A percentile compares a stretch with the other conserved stretches of the same genome.
phyloP scores from a whole-genome alignment of 2,329 filamentous ascomycete genomes.

The Apiospora koreana region DNA sequence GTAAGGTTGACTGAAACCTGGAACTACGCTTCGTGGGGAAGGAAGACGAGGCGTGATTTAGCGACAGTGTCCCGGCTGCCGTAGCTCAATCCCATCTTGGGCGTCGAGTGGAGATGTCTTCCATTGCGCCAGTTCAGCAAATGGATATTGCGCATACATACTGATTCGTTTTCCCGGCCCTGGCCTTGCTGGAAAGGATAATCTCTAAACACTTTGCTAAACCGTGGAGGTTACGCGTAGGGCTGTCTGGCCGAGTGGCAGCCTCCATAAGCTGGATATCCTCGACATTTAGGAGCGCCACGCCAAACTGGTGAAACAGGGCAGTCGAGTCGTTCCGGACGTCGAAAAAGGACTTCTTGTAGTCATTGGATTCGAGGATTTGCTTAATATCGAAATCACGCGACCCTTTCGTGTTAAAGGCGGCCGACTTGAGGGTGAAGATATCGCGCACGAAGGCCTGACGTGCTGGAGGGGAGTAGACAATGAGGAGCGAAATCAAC shows the following conservation, averaged over 20 bases:
- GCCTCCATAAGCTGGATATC: not conserved
- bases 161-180: too few species aligned
- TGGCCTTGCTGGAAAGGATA: not conserved
- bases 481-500: not conserved
- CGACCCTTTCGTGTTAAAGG: not conserved
- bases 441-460: conserved; percentile 1
- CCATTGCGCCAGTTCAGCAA: too few species aligned
- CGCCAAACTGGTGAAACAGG: conserved; percentile 20
- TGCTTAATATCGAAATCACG: not conserved
- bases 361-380: not conserved
- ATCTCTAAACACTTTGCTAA: not conserved
- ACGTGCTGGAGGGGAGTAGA: not conserved
- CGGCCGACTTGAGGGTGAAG: not conserved
- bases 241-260: not conserved
- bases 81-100: too few species aligned
- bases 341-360: conserved; percentile 8
- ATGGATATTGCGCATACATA: too few species aligned
- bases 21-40: too few species aligned
- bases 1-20: too few species aligned
- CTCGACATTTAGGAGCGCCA: not conserved
- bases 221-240: not conserved
- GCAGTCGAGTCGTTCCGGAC: conserved; percentile 15
- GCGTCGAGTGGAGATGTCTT: too few species aligned
- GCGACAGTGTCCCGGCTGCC: too few species aligned
- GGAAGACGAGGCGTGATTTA: too few species aligned